These are phyloP conservation scores for Neoarthrinium moseri DNA, from an alignment of 2,329 filamentous ascomycete species.

Conservation along the genomic window DNA sequence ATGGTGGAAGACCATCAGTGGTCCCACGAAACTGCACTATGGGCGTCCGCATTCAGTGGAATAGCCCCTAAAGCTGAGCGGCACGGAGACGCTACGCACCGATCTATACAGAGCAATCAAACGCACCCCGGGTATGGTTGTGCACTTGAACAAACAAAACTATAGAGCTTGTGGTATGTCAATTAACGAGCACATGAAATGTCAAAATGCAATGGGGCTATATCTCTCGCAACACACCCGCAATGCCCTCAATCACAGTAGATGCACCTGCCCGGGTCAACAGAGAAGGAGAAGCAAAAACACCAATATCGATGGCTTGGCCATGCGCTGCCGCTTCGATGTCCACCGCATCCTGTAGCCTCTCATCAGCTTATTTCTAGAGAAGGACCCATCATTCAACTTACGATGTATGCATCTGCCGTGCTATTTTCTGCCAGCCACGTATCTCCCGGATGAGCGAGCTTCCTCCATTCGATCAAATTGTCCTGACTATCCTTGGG, in stretches of 20 bases:
- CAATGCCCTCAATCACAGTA: conserved; percentile 16
- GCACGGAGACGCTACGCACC: too few species aligned
- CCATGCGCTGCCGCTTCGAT: conserved; percentile 23
- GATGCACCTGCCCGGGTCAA: conserved; percentile 16
- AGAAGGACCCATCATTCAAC: conserved; percentile 1
- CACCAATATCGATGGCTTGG: conserved; percentile 24
- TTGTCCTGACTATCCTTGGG: not conserved
- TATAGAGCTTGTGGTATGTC: too few species aligned
- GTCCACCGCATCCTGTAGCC: conserved; percentile 24
- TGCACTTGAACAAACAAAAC: too few species aligned
- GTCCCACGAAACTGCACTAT: too few species aligned
- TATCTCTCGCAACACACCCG: not conserved
- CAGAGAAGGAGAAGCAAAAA: conserved; percentile 20
- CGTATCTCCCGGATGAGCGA: conserved; percentile 10
- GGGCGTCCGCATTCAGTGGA: too few species aligned
- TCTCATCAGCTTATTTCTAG: conserved; percentile 5
- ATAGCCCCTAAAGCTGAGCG: too few species aligned
- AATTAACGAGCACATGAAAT: too few species aligned
- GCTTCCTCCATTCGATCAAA: not conserved
- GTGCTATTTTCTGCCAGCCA: conserved; percentile 16
- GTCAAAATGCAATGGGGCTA: too few species aligned
- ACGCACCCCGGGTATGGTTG: too few species aligned
- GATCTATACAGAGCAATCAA: too few species aligned
- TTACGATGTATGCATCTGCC: conserved; percentile 19
- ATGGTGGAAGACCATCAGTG: too few species aligned